Evolutionary conservation across 768 basidiomycete species (phyloP).

Genomic region (Boletus sp.): DNA sequence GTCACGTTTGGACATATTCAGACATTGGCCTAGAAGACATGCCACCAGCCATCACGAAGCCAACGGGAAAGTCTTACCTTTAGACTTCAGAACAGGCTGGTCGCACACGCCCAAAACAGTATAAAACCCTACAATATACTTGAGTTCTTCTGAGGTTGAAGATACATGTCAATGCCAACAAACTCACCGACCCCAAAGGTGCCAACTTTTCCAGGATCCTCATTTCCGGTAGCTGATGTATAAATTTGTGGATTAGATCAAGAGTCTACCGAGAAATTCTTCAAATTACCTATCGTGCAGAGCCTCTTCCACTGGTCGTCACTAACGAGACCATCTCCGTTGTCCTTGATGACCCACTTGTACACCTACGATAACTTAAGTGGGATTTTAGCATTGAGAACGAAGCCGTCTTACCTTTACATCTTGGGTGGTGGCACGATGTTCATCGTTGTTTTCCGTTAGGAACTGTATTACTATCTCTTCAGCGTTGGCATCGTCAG

Average conservation of each 20-base stretch:
- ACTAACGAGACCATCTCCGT: background rate
- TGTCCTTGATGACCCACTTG: background rate
- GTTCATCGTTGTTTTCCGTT: conserved; percentile 19
- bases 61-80: background rate
- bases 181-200: background rate
- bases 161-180: background rate
- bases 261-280: background rate
- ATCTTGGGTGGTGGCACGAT: no score
- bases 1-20: background rate
- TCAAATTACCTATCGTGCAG: background rate
- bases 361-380: background rate
- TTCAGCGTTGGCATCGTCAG: conserved; percentile 44
- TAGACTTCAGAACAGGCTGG: background rate
- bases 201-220: background rate
- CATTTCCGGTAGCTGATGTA: background rate
- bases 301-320: background rate
- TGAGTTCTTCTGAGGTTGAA: background rate
- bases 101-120: background rate
- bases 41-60: background rate
- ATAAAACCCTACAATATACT: background rate
- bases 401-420: background rate
- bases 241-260: background rate
- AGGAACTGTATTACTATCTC: conserved; percentile 38
- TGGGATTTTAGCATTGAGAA: background rate
- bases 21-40: background rate